A percentile compares a stretch with the other conserved stretches of the same genome.
Conservation (phyloP, 2,329 filamentous ascomycete species). For the Calonectria leucothoes region DNA sequence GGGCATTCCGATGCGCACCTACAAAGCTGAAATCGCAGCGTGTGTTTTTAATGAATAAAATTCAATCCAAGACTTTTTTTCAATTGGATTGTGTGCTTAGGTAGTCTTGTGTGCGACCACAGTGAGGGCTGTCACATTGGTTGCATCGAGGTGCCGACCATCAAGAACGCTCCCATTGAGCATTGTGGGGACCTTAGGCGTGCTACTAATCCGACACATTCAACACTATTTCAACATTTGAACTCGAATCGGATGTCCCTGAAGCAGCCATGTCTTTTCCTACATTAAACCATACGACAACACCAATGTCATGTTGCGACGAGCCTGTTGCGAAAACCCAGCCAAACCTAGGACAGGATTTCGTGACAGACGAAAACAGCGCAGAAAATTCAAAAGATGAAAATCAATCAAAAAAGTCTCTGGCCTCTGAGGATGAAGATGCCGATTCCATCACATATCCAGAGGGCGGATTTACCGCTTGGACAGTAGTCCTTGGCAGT, state of each 20-base stretch:
- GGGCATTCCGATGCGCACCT: background rate
- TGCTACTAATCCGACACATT: too few species aligned
- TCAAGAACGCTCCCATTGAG: too few species aligned
- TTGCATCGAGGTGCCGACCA: background rate
- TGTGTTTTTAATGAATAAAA: background rate
- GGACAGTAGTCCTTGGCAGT: background rate
- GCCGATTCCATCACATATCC: background rate
- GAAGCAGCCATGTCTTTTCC: background rate
- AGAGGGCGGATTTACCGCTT: conserved; percentile 1
- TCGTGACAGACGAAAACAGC: background rate
- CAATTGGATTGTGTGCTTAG: background rate
- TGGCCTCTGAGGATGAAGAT: background rate
- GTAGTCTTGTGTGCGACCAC: background rate
- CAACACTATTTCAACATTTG: too few species aligned
- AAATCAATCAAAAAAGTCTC: background rate
- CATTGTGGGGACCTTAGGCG: too few species aligned
- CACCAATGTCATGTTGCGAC: background rate
- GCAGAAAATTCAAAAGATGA: background rate
- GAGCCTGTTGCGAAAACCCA: background rate
- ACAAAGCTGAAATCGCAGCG: background rate
- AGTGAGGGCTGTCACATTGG: background rate
- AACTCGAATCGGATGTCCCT: background rate
- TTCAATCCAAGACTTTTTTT: background rate
- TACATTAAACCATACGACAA: background rate
- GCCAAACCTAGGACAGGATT: too few species aligned